A percentile compares a stretch with the other conserved stretches of the same genome.
phyloP scores from a whole-genome alignment of 2,329 filamentous ascomycete genomes.

The Cladosporium sp. region DNA sequence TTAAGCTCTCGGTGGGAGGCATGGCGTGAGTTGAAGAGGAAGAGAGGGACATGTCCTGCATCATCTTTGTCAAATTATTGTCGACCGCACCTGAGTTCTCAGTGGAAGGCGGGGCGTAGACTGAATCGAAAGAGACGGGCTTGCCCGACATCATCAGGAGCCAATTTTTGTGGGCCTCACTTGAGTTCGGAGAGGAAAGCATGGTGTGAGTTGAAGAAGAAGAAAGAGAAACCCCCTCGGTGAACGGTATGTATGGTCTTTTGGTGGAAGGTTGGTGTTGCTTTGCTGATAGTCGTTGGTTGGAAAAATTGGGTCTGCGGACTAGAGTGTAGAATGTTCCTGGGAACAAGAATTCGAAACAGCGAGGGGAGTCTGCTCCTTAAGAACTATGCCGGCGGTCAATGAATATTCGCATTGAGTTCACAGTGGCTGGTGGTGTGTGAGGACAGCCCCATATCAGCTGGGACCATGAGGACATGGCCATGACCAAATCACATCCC shows the following conservation, averaged over 20 bases:
- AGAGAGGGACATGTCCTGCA: not conserved
- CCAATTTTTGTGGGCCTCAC: not conserved
- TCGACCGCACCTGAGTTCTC: no score
- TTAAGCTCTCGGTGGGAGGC: not conserved
- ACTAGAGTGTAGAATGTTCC: not conserved
- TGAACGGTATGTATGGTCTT: not conserved
- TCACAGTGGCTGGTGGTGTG: not conserved
- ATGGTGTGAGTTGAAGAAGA: not conserved
- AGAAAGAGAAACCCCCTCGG: not conserved
- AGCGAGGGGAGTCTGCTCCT: not conserved
- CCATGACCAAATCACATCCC: not conserved
- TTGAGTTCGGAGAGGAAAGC: not conserved
- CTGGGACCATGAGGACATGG: not conserved
- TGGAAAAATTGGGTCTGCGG: not conserved
- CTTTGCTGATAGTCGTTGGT: not conserved
- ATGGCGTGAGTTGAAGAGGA: not conserved
- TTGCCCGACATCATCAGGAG: no score
- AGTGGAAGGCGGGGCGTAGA: no score
- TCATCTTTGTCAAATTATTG: no score
- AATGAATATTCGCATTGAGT: not conserved
- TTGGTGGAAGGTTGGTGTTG: not conserved
- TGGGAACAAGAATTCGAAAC: not conserved
- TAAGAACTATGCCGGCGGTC: not conserved
- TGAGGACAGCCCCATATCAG: conserved; percentile 2
- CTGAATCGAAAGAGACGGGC: no score